Conservation (phyloP, 2,329 filamentous ascomycete species). For the Hypoxylon sp. region DNA sequence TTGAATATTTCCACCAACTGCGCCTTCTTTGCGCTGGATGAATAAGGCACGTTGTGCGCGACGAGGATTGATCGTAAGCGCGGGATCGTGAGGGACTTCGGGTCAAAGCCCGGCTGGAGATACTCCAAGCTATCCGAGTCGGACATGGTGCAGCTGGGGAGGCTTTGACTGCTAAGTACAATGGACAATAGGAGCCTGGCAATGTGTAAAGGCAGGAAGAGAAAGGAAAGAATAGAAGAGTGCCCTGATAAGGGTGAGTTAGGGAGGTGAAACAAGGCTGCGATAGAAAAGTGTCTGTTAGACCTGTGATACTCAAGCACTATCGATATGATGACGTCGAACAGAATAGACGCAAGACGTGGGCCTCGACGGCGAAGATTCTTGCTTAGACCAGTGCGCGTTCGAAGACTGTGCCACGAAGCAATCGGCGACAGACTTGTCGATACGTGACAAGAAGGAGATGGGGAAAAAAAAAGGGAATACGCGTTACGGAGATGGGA, state of each 20-base stretch:
- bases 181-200: neutral
- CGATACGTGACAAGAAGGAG: constrained; percentile 4
- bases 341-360: constrained; percentile 6
- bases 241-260: neutral
- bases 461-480: constrained; percentile 5
- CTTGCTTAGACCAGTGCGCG: neutral
- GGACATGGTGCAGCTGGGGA: constrained; percentile 56
- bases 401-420: neutral
- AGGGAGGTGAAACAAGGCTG: constrained; percentile 1
- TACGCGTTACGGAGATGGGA: constrained; percentile 7
- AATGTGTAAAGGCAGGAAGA: neutral
- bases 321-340: constrained; percentile 22
- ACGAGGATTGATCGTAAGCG: constrained; percentile 90
- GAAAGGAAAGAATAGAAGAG: neutral
- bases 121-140: constrained; percentile 78
- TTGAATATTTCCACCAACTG: constrained; percentile 87
- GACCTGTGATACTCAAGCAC: constrained; percentile 5
- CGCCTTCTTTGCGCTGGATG: constrained; percentile 88
- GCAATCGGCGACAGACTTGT: constrained; percentile 8
- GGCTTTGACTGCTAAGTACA: neutral
- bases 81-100: constrained; percentile 82
- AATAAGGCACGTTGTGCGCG: constrained; percentile 84
- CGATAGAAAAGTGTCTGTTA: constrained; percentile 12
- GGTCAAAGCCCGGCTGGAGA: constrained; percentile 86
- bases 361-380: constrained; percentile 2